Percentiles rank a stretch among this genome's conserved stretches.
Conservation (phyloP, 257 asterid species). For the Fraxinus anomala region DNA sequence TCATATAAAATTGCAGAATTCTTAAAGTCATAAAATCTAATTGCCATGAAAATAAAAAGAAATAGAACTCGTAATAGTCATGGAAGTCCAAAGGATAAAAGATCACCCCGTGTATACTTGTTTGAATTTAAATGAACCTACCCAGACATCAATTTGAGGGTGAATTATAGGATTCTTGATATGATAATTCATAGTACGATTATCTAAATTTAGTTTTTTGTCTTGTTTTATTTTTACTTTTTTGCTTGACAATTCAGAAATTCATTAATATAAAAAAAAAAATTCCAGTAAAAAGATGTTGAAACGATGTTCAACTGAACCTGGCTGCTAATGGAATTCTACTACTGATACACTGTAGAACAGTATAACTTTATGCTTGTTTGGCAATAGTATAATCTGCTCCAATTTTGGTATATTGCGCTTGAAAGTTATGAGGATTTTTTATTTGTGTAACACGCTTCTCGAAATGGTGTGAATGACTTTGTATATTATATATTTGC, state of each 20-base stretch:
- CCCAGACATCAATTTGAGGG: background rate
- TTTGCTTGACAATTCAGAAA: background rate
- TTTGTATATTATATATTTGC: conserved; percentile 21
- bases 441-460: conserved; percentile 6
- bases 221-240: background rate
- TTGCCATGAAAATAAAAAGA: background rate
- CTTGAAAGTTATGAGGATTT: conserved; percentile 9
- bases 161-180: background rate
- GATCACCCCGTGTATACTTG: too few species aligned
- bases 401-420: background rate
- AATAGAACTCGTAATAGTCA: too few species aligned
- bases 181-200: too few species aligned
- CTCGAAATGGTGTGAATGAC: conserved; percentile 18
- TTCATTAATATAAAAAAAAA: background rate
- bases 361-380: background rate
- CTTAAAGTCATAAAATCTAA: background rate
- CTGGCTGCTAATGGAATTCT: conserved; percentile 10
- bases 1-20: background rate
- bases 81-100: too few species aligned
- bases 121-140: too few species aligned
- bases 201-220: background rate
- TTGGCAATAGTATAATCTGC: background rate
- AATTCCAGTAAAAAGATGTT: background rate
- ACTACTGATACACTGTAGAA: background rate
- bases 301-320: background rate